Evolutionary conservation across 495 filamentous ascomycete species (phyloP).

Genomic region (Bacidia gigantensis): DNA sequence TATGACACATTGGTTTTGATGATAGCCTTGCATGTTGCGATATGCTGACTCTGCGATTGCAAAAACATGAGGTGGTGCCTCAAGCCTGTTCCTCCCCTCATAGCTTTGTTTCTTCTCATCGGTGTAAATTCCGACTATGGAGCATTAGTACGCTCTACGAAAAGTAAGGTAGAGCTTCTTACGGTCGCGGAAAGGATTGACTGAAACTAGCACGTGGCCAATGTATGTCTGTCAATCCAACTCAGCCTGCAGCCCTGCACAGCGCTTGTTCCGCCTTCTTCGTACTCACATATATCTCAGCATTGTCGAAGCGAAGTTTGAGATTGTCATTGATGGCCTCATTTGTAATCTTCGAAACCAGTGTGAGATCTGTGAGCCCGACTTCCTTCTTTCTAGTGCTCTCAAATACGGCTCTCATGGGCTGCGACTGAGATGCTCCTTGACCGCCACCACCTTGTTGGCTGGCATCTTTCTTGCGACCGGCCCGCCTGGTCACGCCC

Average conservation of each 20-base stretch:
- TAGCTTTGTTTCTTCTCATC: constrained; percentile 84
- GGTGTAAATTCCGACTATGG: constrained; percentile 87
- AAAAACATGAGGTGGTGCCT: constrained; percentile 94
- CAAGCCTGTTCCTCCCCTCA: constrained; percentile 88
- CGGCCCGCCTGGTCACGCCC: constrained; percentile 29
- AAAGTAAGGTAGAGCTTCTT: constrained; percentile 22
- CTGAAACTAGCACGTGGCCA: constrained; percentile 97
- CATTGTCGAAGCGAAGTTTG: constrained; percentile 91
- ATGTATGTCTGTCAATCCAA: constrained; percentile 67
- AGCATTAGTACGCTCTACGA: constrained; percentile 14
- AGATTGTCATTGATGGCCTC: constrained; percentile 99
- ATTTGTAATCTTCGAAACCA: constrained; percentile 96
- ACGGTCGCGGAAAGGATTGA: constrained; percentile 95
- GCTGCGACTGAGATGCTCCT: constrained; percentile 17
- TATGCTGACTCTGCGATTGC: constrained; percentile 92
- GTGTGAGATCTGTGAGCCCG: constrained; percentile 91
- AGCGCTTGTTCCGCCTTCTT: constrained; percentile 23
- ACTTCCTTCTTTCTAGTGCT: constrained; percentile 97
- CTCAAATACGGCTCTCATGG: constrained; percentile 93
- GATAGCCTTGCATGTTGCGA: constrained; percentile 99
- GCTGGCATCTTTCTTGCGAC: constrained; percentile 48
- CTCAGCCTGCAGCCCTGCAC: constrained; percentile 9
- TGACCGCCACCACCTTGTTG: not conserved
- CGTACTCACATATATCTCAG: constrained; percentile 72
- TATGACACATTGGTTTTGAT: constrained; percentile 98